A percentile compares a stretch with the other conserved stretches of the same genome.
Conservation (phyloP, 805 yeast genomes). For the Ogataea paraovalis region DNA sequence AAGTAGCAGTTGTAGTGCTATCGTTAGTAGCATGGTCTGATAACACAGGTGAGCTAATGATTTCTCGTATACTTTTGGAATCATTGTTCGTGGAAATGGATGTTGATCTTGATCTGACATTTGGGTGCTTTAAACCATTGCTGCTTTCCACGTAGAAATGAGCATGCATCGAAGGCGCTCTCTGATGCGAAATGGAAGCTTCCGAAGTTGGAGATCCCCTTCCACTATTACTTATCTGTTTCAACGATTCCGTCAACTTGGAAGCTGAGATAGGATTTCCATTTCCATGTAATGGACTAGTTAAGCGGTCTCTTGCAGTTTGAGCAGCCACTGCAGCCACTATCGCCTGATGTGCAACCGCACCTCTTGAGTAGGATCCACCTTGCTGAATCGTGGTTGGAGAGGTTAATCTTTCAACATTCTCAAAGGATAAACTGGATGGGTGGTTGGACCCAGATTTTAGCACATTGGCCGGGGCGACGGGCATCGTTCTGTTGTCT, state of each 20-base stretch:
- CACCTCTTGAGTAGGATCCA: constrained; percentile 31
- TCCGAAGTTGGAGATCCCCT: not conserved
- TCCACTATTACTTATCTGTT: not conserved
- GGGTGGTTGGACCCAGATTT: not conserved
- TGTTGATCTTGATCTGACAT: constrained; percentile 33
- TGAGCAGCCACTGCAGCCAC: constrained; percentile 39
- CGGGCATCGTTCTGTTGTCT: not conserved
- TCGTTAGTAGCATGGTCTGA: not conserved
- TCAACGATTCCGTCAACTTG: constrained; percentile 25
- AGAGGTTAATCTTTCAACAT: not conserved
- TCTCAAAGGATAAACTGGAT: not conserved
- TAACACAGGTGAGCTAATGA: not conserved
- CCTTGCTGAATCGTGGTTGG: constrained; percentile 19
- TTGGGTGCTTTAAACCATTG: constrained; percentile 40
- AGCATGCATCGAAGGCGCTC: constrained; percentile 67
- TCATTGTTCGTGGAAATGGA: constrained; percentile 28
- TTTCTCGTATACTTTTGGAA: constrained; percentile 10
- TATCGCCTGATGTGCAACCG: constrained; percentile 36
- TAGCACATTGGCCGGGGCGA: not conserved
- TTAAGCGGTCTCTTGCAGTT: constrained; percentile 29
- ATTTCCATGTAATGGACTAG: constrained; percentile 5
- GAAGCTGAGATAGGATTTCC: constrained; percentile 5
- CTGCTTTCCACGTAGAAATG: constrained; percentile 72
- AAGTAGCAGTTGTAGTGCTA: not conserved
- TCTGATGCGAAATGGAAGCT: constrained; percentile 36